phyloP scores from a whole-genome alignment of 176 grass and related monocot genomes.

The Zea luxurians region DNA sequence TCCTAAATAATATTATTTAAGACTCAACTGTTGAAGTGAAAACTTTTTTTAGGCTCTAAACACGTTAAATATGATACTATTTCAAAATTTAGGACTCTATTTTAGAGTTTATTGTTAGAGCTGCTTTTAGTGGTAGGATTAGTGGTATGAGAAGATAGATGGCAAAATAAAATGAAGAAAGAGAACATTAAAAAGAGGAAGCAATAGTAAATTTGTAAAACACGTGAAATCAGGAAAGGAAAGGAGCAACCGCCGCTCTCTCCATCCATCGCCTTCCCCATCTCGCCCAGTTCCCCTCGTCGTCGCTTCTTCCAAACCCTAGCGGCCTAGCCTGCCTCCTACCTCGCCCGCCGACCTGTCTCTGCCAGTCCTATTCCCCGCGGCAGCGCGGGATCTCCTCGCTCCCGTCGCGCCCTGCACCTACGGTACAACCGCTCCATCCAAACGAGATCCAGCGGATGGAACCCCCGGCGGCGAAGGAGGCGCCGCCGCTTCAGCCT shows the following conservation, averaged over 20 bases:
- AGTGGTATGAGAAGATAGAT: too few species aligned
- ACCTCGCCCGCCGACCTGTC: constrained; percentile 29
- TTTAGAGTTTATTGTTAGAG: too few species aligned
- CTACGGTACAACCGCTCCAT: constrained; percentile 30
- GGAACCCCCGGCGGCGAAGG: constrained; percentile 57
- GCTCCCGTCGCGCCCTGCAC: constrained; percentile 5
- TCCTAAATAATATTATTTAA: too few species aligned
- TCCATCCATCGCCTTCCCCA: constrained; percentile 29
- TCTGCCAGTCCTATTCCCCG: background rate
- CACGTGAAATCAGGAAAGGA: constrained; percentile 10
- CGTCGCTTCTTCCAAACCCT: constrained; percentile 51
- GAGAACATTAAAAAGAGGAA: background rate
- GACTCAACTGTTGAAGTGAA: too few species aligned
- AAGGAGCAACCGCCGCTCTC: background rate
- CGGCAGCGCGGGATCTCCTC: constrained; percentile 1
- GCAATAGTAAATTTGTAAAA: constrained; percentile 29
- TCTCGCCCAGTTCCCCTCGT: constrained; percentile 16
- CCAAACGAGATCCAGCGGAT: constrained; percentile 48
- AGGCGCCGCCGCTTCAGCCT: constrained; percentile 45
- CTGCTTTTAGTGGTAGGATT: too few species aligned
- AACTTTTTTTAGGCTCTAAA: too few species aligned
- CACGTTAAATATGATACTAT: too few species aligned
- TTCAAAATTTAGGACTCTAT: too few species aligned
- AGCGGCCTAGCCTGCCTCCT: constrained; percentile 47
- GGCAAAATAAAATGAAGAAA: too few species aligned